A percentile compares a stretch with the other conserved stretches of the same genome.
Conservation (phyloP, 179 eudicot genomes). For the Gypsophila paniculata region DNA sequence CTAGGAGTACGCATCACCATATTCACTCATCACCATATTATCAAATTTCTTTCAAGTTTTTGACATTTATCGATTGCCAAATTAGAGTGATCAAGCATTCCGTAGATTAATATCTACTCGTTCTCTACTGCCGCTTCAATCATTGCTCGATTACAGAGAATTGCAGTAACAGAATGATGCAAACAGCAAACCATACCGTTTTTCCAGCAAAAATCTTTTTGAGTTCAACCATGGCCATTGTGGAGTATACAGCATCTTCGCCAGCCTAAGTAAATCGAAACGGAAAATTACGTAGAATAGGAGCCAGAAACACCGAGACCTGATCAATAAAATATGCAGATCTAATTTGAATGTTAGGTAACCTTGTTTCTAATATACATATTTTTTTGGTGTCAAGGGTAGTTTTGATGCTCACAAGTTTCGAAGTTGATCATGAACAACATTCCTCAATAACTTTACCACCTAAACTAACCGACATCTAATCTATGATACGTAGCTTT, state of each 20-base stretch:
- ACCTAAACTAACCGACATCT: too few relatives aligned
- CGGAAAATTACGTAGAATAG: background rate
- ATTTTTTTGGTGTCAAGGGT: too few relatives aligned
- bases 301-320: too few relatives aligned
- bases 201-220: constrained; percentile 63
- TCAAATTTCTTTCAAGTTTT: background rate
- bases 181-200: constrained; percentile 32
- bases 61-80: background rate
- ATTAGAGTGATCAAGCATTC: background rate
- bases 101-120: background rate
- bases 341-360: background rate
- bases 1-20: background rate
- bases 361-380: background rate
- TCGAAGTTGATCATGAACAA: background rate
- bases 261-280: constrained; percentile 46
- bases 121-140: background rate
- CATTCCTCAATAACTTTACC: too few relatives aligned
- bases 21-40: background rate
- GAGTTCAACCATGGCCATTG: constrained; percentile 62
- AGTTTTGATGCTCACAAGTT: too few relatives aligned
- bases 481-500: background rate
- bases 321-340: too few relatives aligned
- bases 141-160: background rate
- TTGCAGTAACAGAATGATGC: background rate
- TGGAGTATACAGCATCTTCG: constrained; percentile 65